phyloP scores from a whole-genome alignment of 2,329 filamentous ascomycete genomes.

The Diaporthe sp. region DNA sequence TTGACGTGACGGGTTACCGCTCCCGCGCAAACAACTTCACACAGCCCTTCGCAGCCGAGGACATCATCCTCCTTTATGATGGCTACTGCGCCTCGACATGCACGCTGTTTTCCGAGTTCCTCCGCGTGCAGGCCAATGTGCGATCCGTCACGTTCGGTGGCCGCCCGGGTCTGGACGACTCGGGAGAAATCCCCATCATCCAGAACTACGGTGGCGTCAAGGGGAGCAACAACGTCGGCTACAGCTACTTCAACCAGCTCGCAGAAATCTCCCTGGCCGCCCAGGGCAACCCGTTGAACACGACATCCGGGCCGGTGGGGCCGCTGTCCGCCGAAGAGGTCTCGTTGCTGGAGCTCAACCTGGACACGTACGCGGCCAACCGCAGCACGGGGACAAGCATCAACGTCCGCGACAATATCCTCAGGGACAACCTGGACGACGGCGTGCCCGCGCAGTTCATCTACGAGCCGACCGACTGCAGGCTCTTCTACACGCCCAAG shows the following conservation, averaged over 20 bases:
- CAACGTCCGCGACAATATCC: constrained; percentile 59
- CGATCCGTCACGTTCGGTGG: constrained; percentile 67
- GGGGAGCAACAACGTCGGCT: constrained; percentile 54
- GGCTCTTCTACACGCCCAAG: constrained; percentile 64
- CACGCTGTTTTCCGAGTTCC: constrained; percentile 67
- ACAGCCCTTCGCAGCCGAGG: constrained; percentile 66
- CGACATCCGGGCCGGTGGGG: constrained; percentile 12
- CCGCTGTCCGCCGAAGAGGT: constrained; percentile 21
- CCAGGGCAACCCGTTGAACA: constrained; percentile 22
- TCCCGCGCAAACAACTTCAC: constrained; percentile 58
- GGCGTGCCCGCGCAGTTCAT: constrained; percentile 63
- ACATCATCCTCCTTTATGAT: constrained; percentile 70
- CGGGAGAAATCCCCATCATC: constrained; percentile 49
- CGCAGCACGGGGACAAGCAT: constrained; percentile 48
- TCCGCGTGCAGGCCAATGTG: constrained; percentile 64
- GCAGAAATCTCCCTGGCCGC: constrained; percentile 37
- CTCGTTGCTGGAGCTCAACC: constrained; percentile 43
- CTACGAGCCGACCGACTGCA: constrained; percentile 64
- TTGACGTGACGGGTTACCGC: constrained; percentile 60
- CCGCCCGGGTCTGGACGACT: constrained; percentile 46
- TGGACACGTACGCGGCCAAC: constrained; percentile 49
- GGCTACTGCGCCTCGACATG: constrained; percentile 71
- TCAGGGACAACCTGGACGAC: constrained; percentile 53
- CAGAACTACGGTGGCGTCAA: constrained; percentile 68
- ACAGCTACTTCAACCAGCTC: constrained; percentile 48